Percentiles rank a stretch among this genome's conserved stretches.
phyloP scores from a whole-genome alignment of 352 stramenopile species.

The Pythium volutum region DNA sequence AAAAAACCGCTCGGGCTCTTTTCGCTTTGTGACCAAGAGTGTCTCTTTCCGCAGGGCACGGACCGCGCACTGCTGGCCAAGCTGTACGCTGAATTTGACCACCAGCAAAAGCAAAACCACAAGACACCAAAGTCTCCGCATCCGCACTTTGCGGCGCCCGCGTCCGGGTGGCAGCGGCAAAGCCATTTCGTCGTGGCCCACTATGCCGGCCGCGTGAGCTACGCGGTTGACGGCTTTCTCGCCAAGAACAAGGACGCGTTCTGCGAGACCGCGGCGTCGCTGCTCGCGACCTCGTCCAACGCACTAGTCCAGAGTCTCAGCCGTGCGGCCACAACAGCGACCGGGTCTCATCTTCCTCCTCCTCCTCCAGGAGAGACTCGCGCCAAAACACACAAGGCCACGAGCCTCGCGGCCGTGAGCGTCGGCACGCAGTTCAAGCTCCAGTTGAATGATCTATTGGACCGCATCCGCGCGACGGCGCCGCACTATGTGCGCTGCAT shows the following conservation, averaged over 20 bases:
- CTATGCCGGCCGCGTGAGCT: constrained; percentile 83
- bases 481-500: constrained; percentile 99
- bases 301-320: constrained; percentile 36
- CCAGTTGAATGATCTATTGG: constrained; percentile 93
- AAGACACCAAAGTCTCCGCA: constrained; percentile 46
- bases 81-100: constrained; percentile 73
- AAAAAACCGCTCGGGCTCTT: constrained; percentile 75
- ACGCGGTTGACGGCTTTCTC: constrained; percentile 77
- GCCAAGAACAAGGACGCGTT: constrained; percentile 92
- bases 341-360: no score
- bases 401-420: constrained; percentile 62
- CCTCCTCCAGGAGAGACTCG: no score
- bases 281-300: background rate
- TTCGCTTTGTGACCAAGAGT: constrained; percentile 80
- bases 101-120: constrained; percentile 28
- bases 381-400: constrained; percentile 29
- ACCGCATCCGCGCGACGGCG: constrained; percentile 91
- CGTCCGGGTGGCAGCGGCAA: constrained; percentile 40
- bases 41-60: constrained; percentile 70
- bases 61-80: constrained; percentile 76
- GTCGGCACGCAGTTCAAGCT: constrained; percentile 92
- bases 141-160: constrained; percentile 47
- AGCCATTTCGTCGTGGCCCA: constrained; percentile 84
- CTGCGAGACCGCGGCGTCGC: constrained; percentile 55
- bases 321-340: background rate